phyloP scores from a whole-genome alignment of 257 asterid species.

The Jacaranda mimosifolia region DNA sequence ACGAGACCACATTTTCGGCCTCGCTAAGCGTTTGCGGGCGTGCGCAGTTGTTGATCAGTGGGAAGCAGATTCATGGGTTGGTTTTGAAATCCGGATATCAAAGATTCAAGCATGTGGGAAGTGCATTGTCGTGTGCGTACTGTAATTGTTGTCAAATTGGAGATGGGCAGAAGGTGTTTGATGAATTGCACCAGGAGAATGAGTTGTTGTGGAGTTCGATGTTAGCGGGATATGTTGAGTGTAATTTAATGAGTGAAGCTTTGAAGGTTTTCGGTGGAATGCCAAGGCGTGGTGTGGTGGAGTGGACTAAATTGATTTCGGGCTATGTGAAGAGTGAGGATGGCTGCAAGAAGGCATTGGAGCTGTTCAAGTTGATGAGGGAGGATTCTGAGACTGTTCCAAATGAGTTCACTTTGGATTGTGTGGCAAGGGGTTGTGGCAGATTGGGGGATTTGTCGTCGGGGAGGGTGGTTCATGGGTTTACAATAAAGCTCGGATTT shows the following conservation, averaged over 20 bases:
- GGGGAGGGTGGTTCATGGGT: conserved; percentile 73
- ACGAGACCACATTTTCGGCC: conserved; percentile 62
- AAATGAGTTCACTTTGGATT: conserved; percentile 84
- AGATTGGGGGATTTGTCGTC: conserved; percentile 45
- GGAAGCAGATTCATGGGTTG: conserved; percentile 69
- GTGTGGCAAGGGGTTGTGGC: conserved; percentile 70
- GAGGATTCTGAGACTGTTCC: conserved; percentile 56
- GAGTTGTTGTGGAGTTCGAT: conserved; percentile 78
- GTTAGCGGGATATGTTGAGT: conserved; percentile 72
- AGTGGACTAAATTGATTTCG: conserved; percentile 81
- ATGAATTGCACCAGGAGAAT: conserved; percentile 54
- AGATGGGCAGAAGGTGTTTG: conserved; percentile 67
- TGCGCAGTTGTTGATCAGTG: conserved; percentile 45
- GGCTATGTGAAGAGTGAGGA: conserved; percentile 69
- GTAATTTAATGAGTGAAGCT: conserved; percentile 65
- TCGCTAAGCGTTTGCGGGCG: conserved; percentile 70
- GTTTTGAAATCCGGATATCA: conserved; percentile 63
- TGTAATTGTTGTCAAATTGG: conserved; percentile 49
- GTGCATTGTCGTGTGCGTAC: conserved; percentile 62
- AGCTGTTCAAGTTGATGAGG: conserved; percentile 69
- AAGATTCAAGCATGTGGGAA: conserved; percentile 64
- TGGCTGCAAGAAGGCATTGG: conserved; percentile 63
- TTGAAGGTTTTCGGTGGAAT: conserved; percentile 53
- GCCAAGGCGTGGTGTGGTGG: conserved; percentile 75
- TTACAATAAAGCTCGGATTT: conserved; percentile 61